Percentiles rank a stretch among this genome's conserved stretches.
These are phyloP conservation scores for Geoglossum cookeanum DNA, from an alignment of 2,329 filamentous ascomycete species.

Conservation along the genomic window DNA sequence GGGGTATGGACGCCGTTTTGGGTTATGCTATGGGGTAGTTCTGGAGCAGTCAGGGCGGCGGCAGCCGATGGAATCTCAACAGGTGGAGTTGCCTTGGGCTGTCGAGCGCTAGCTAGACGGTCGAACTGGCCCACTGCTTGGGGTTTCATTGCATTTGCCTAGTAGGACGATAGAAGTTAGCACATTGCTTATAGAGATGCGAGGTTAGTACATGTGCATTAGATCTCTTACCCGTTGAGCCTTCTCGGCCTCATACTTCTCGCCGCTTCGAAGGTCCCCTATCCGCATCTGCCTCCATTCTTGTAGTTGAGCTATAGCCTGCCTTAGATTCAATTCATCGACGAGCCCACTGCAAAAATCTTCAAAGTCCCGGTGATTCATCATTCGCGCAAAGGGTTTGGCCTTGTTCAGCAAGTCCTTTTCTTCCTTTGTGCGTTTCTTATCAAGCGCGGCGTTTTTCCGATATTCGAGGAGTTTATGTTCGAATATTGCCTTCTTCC, in stretches of 20 bases:
- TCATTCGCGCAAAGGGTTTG: constrained; percentile 91
- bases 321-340: constrained; percentile 76
- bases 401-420: constrained; percentile 78
- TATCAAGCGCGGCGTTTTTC: constrained; percentile 75
- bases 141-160: constrained; percentile 4
- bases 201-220: constrained; percentile 22
- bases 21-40: constrained; percentile 46
- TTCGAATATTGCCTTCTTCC: constrained; percentile 94
- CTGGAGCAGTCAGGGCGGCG: constrained; percentile 57
- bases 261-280: constrained; percentile 64
- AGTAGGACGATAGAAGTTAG: neutral
- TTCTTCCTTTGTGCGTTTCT: constrained; percentile 92
- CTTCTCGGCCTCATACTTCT: constrained; percentile 89
- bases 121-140: constrained; percentile 35
- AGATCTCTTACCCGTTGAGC: constrained; percentile 34
- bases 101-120: constrained; percentile 53
- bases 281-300: constrained; percentile 83
- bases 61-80: constrained; percentile 55
- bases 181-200: constrained; percentile 20
- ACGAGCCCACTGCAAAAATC: constrained; percentile 67
- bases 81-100: constrained; percentile 42
- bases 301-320: constrained; percentile 77
- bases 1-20: constrained; percentile 22
- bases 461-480: constrained; percentile 85
- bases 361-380: constrained; percentile 85